Percentiles rank a stretch among this genome's conserved stretches.
Conservation (phyloP, 140 eudicot genomes). For the Stevia rebaudiana region DNA sequence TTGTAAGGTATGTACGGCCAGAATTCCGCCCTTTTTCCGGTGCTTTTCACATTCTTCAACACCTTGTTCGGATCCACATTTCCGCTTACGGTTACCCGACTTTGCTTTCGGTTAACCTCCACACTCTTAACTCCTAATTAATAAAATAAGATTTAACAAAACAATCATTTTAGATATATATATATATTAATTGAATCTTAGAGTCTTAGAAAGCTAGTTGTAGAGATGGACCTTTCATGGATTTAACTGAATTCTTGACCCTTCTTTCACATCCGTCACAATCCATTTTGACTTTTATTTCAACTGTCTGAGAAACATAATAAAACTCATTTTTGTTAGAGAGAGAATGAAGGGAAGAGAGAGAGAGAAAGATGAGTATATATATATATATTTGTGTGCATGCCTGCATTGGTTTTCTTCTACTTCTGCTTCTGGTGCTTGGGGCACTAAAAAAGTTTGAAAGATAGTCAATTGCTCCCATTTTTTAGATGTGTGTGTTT, state of each 20-base stretch:
- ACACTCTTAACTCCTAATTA: slow-evolving; percentile 48
- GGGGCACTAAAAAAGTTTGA: slow-evolving; percentile 61
- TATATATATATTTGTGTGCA: not conserved
- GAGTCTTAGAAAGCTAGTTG: too few relatives aligned
- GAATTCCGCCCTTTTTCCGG: slow-evolving; percentile 83
- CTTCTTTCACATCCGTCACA: slow-evolving; percentile 91
- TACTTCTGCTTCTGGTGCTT: slow-evolving; percentile 61
- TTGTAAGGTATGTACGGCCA: slow-evolving; percentile 90
- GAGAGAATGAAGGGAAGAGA: not conserved
- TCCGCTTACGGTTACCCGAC: slow-evolving; percentile 65
- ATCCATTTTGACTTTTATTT: slow-evolving; percentile 84
- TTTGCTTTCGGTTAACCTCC: slow-evolving; percentile 67
- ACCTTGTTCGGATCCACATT: slow-evolving; percentile 79
- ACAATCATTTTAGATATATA: not conserved
- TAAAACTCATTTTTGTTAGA: slow-evolving; percentile 2
- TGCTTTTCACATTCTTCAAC: slow-evolving; percentile 54
- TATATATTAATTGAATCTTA: not conserved
- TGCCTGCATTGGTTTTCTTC: slow-evolving; percentile 78
- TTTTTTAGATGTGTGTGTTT: not conserved
- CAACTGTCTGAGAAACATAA: slow-evolving; percentile 55
- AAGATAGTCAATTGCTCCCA: slow-evolving; percentile 87
- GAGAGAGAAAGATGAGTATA: not conserved
- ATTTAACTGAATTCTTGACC: slow-evolving; percentile 64
- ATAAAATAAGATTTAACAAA: not conserved
- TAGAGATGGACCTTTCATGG: slow-evolving; percentile 52